A percentile compares a stretch with the other conserved stretches of the same genome.
phyloP scores from a whole-genome alignment of 169 alveolate species.

The Plasmodium cynomolgi region DNA sequence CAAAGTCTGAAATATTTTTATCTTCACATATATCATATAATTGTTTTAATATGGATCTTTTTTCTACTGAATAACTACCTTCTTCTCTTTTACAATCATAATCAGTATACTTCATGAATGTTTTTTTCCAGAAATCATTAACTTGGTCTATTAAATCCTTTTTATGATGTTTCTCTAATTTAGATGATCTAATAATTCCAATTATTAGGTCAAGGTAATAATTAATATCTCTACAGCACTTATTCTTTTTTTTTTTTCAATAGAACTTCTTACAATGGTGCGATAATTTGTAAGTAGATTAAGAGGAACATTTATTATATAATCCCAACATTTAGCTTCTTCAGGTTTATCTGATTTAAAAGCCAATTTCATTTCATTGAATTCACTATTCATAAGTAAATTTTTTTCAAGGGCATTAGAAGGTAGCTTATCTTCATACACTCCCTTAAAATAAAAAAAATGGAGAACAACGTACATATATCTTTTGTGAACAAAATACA shows the following conservation, averaged over 20 bases:
- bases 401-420: not conserved
- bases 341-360: not conserved
- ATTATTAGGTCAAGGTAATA: not conserved
- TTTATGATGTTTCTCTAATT: not conserved
- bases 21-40: not conserved
- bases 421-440: not conserved
- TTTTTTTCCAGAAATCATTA: not conserved
- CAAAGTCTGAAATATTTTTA: not conserved
- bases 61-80: not conserved
- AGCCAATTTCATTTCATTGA: not conserved
- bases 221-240: not conserved
- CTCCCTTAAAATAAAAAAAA: not conserved
- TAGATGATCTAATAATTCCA: not conserved
- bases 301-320: not conserved
- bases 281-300: not conserved
- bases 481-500: not conserved
- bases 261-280: not conserved
- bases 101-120: not conserved
- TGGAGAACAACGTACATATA: not conserved
- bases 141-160: not conserved
- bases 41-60: not conserved
- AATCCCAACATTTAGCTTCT: not conserved
- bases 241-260: not conserved
- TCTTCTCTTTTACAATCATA: not conserved
- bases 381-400: not conserved